Base-by-base conservation (phyloP, 179 eudicot genomes). In the Camellia oleifera region DNA sequence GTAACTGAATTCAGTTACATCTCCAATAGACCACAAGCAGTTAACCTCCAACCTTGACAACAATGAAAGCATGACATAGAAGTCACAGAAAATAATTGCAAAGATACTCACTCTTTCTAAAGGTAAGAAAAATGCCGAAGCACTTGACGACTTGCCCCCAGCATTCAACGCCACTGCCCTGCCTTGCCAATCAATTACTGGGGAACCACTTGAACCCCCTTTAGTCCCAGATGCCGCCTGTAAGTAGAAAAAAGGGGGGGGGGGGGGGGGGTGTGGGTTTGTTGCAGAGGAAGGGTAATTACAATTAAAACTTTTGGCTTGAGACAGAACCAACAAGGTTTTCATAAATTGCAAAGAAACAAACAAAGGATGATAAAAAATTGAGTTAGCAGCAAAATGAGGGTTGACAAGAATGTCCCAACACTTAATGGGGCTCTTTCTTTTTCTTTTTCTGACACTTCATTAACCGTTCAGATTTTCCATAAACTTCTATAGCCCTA, bases 101-200 rank as follows among this genome's bases (percentile, higher is more conserved):
- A 48, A 18, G 48, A 3, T 72, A 87, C 92, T 79, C 84, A 94
- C 99, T 81, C 94, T 92, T 85, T 92, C 98, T 84, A 96, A 89
- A 70, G 99, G 99, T 73, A 96, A 91, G 88, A 92, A 96, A 85
- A 96, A 94, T 32, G 99, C 99, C 20, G 99, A 96, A 65, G 99
- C 97, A 86, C 99, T 92, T 12, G 93, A 89, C 48, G 97, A 86
- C 89, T 94, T 94, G 89, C 98, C 88, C 79, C 99, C 99, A 81
- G 99, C 99, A 90, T 94, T 26, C 32, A 26, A 26, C 32, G 32
- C 32, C 32, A 26, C 32, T 26, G 32, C 32, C 32, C 32, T 26
- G 32, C 1, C 32, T 26, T 26, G 32, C 32, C 32, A 26, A 26
- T 26, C 32, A 26, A 26, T 26, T 26, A 26, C 32, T 26, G 32